Evolutionary conservation across 148 eudicot genomes (phyloP), one percentile per base, ranked within the genome.

Genomic region (Talinum fruticosum): DNA sequence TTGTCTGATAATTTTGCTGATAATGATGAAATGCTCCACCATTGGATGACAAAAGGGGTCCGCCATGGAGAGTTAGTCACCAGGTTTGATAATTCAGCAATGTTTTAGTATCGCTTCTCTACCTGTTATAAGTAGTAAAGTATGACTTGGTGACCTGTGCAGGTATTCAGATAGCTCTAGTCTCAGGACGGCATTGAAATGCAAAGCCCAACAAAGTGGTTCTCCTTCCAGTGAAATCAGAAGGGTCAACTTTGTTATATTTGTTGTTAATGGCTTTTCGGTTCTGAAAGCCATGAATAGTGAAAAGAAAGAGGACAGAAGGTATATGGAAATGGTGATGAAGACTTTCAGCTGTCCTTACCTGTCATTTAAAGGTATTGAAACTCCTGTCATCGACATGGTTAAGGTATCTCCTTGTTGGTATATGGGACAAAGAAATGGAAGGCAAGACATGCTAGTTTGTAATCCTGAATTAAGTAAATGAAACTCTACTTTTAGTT

Each of bases 1-100:
- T 82, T 92, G 79, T 90, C 91, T 54, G 79, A 82, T 70, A 79
- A 84, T 75, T 64, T 79, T 71, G 66, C 75, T 71, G 89, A 87
- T 54, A 87, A 95, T 70, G 77, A 82, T 77, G 78, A 79, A 78
- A 83, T 88, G 85, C 78, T 92, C 10, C 77, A 80, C 78, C 72
- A 30, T 44, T 95, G 96, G 96, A 91, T 92, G 96, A 87, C 88
- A 35, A 79, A 82, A 69, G 98, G 98, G 53, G 94, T 92, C 64
- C 85, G 88, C 21, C 89, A 86, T 86, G 94, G 97, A 53, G 91
- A 90, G 78, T 86, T 87, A 41, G 87, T 86, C 47, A 71, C 68
- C 64, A 94, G 95, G 98, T 94, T 54, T 44, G 65, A 75, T 45
- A 29, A 19, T 64, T 49, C 45, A 24, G 71, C 66, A 61, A 76